Conservation (phyloP, 148 eudicot species). For the Pharnaceum exiguum region DNA sequence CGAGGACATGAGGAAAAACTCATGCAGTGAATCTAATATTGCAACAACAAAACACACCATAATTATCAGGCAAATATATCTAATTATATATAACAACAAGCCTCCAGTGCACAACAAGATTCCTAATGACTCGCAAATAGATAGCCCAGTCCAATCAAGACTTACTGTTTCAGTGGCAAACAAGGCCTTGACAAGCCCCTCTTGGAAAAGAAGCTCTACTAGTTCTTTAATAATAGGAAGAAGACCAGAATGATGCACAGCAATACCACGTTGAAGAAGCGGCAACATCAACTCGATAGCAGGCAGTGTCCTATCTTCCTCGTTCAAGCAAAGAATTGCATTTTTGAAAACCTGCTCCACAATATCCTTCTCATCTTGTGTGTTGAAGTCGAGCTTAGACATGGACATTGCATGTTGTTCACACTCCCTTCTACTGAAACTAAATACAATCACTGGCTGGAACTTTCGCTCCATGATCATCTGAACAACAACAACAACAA, state of each 20-base stretch:
- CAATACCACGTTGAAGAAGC: constrained; percentile 91
- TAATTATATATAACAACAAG: no score
- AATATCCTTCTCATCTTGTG: constrained; percentile 72
- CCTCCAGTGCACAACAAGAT: no score
- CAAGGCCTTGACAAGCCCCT: constrained; percentile 95
- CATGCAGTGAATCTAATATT: no score
- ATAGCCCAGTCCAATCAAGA: not conserved
- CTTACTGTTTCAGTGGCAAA: constrained; percentile 98
- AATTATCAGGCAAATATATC: not conserved
- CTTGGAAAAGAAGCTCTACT: constrained; percentile 96
- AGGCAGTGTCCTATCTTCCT: constrained; percentile 88
- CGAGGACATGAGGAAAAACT: no score
- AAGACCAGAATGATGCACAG: constrained; percentile 99
- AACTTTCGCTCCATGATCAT: constrained; percentile 99
- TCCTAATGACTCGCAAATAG: no score
- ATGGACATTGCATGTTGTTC: constrained; percentile 99
- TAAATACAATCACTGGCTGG: constrained; percentile 94
- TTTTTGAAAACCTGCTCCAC: constrained; percentile 86
- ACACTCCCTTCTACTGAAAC: constrained; percentile 98
- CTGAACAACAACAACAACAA: constrained; percentile 32
- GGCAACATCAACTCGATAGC: constrained; percentile 96
- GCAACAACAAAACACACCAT: not conserved
- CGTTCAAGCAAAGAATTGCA: constrained; percentile 80
- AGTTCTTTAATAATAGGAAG: constrained; percentile 92
- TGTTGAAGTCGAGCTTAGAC: constrained; percentile 94